Percentiles rank a stretch among this genome's conserved stretches.
Evolutionary conservation across 371 early-diverging fungal species (phyloP).

Genomic region (Cokeromyces recurvatus): DNA sequence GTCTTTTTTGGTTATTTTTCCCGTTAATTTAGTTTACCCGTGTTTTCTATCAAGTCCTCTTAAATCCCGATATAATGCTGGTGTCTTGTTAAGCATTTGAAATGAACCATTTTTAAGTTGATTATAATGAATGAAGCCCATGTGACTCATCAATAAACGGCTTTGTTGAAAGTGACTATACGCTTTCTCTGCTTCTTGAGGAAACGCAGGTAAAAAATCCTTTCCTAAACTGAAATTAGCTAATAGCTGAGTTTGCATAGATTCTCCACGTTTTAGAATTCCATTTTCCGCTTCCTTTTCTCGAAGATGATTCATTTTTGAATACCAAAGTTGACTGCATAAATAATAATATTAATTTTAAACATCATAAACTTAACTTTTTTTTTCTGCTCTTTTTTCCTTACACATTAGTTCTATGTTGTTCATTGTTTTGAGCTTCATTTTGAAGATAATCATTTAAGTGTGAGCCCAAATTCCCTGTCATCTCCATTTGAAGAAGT

Average conservation of each 20-base stretch:
- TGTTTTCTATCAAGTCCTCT: conserved; percentile 74
- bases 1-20: conserved; percentile 31
- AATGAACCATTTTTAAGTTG: conserved; percentile 68
- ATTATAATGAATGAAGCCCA: conserved; percentile 71
- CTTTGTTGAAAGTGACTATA: conserved; percentile 60
- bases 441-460: conserved; percentile 52
- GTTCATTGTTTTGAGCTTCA: conserved; percentile 41
- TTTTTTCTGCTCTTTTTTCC: neutral
- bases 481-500: conserved; percentile 28
- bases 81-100: conserved; percentile 62
- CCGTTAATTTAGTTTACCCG: too few relatives aligned
- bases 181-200: conserved; percentile 50
- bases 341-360: neutral
- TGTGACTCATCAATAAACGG: conserved; percentile 67
- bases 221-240: conserved; percentile 53
- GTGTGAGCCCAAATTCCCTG: conserved; percentile 32
- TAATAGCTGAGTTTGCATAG: conserved; percentile 25
- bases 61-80: conserved; percentile 68
- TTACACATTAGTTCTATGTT: conserved; percentile 37
- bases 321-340: conserved; percentile 35
- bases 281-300: conserved; percentile 19
- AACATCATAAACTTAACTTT: neutral
- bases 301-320: conserved; percentile 42
- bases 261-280: conserved; percentile 17
- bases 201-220: conserved; percentile 51